Conservation (phyloP, 2,329 filamentous ascomycete genomes). For the Fusarium chaquense region DNA sequence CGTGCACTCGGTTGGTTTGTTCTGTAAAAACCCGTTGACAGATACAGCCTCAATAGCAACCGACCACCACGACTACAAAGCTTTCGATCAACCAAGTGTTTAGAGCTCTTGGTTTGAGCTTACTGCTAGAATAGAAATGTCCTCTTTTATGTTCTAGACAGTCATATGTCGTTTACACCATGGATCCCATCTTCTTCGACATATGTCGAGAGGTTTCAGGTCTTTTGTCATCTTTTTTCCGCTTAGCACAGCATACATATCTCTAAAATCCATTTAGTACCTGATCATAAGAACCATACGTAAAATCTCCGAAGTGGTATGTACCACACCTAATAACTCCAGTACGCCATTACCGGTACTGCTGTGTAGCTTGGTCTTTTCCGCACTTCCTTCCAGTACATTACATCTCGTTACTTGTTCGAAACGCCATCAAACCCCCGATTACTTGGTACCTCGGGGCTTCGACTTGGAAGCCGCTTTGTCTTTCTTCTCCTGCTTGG, state of each 20-base stretch:
- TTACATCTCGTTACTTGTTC: slow-evolving; percentile 10
- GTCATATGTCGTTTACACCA: background rate
- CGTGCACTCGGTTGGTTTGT: background rate
- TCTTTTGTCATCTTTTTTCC: background rate
- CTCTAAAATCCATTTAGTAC: slow-evolving; percentile 9
- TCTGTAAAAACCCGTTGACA: background rate
- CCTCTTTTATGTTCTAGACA: background rate
- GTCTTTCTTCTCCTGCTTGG: slow-evolving; percentile 93
- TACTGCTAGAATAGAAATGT: background rate
- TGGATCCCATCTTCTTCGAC: background rate
- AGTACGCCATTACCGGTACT: slow-evolving; percentile 40
- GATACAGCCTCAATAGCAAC: background rate
- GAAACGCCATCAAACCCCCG: background rate
- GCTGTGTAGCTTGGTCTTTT: slow-evolving; percentile 9
- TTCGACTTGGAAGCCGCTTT: slow-evolving; percentile 93
- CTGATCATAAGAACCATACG: background rate
- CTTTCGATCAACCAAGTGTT: background rate
- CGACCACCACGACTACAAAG: background rate
- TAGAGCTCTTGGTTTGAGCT: background rate
- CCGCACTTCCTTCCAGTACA: background rate
- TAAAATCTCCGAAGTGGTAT: slow-evolving; percentile 2
- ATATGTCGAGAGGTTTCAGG: background rate
- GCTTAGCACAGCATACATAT: background rate
- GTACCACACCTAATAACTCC: slow-evolving; percentile 33
- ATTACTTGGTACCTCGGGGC: slow-evolving; percentile 71